Evolutionary conservation across 176 grass and related monocot species (phyloP).

Genomic region (Triticum monococcum): DNA sequence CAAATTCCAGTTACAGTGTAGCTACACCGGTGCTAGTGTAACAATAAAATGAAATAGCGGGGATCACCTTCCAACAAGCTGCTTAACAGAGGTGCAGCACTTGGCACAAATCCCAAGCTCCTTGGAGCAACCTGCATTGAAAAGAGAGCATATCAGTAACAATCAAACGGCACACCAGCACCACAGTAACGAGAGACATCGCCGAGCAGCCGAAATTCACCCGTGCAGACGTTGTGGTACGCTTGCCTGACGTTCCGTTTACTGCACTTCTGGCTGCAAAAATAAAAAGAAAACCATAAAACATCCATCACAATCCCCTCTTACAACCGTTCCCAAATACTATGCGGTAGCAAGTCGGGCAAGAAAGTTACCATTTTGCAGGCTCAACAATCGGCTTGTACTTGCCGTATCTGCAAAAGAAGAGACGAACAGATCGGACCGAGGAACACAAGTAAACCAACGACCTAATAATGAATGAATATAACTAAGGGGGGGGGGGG

Average conservation of each 20-base stretch:
- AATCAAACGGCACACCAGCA: background rate
- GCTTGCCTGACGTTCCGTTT: slow-evolving; percentile 79
- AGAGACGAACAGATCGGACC: slow-evolving; percentile 16
- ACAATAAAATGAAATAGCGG: slow-evolving; percentile 9
- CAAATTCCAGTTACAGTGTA: background rate
- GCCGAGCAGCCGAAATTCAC: slow-evolving; percentile 32
- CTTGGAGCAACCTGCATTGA: slow-evolving; percentile 75
- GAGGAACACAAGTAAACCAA: background rate
- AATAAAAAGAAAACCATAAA: slow-evolving; percentile 23
- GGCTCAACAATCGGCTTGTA: slow-evolving; percentile 80
- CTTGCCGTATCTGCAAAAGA: slow-evolving; percentile 78
- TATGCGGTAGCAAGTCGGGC: background rate
- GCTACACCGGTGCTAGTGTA: background rate
- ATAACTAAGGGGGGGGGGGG: background rate
- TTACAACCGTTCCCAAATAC: background rate
- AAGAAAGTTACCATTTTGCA: slow-evolving; percentile 65
- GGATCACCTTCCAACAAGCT: slow-evolving; percentile 76
- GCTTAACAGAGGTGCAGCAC: slow-evolving; percentile 49
- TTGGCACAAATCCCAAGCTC: slow-evolving; percentile 78
- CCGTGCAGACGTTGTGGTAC: slow-evolving; percentile 81
- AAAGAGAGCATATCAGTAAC: background rate
- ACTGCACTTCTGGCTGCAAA: slow-evolving; percentile 76
- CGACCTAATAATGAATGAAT: background rate
- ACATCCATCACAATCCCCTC: background rate
- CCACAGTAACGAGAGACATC: background rate